Evolutionary conservation across 2,329 filamentous ascomycete genomes (phyloP), one percentile per base, ranked within the genome.

Genomic region (Drechmeria coniospora): DNA sequence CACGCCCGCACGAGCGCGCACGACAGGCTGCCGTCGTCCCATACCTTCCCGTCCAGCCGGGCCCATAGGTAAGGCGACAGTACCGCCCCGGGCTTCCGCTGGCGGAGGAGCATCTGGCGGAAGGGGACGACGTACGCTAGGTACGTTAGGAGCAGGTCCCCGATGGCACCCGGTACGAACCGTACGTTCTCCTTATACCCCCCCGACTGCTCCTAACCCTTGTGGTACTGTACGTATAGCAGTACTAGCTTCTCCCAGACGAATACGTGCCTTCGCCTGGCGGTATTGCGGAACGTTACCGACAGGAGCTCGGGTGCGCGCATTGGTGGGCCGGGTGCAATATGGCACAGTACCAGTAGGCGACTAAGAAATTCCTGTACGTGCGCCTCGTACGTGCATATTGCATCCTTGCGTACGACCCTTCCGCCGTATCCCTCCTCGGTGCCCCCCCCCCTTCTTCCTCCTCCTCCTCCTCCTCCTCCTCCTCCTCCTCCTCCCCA

Each of bases 341-440:
- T 15, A 11, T 24, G 14, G 14, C 15, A 6, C n/a, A 30, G 28
- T 23, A 17, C 17, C 3, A 17, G n/a, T 13, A 26, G 4, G 6
- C 17, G 18, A 17, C 22, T 12, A 5, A 30, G 22, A 18, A 30
- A 30, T 6, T 30, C 28, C 10, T 30, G 23, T 8, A 26, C 18
- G 15, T 30, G 18, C 4, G 28, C 23, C 20, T 30, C 18, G 18
- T 30, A 26, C 8, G 26, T 26, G 9, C 23, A 23, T 8, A 30
- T 30, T 3, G 28, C 28, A 23, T 26, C 22, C 8, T 11, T 12
- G 13, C 23, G 26, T 4, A 30, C n/a, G 17, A 21, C n/a, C 23
- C 28, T 26, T 30, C 15, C 25, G 22, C 12, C 21, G 6, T 9
- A 4, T 6, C n/a, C n/a, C n/a, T n/a, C n/a, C n/a, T n/a, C n/a